Evolutionary conservation across 2,329 filamentous ascomycete species (phyloP).

Genomic region (Balansia obtecta): DNA sequence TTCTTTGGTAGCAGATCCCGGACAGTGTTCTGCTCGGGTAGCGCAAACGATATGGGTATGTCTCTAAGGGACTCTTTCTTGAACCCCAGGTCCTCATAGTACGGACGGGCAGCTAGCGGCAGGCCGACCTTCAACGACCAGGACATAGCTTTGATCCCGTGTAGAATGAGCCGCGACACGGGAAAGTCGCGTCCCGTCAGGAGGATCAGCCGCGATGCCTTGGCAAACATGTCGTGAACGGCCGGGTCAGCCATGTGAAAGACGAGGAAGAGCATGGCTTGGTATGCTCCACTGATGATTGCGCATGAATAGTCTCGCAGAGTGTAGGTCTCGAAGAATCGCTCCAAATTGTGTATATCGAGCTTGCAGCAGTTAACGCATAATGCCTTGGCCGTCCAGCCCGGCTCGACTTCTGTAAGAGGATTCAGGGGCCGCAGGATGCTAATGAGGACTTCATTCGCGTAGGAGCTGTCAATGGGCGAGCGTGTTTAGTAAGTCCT

Average conservation of each 20-base stretch:
- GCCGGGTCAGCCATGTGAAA: conserved; percentile 5
- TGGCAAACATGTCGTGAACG: conserved; percentile 7
- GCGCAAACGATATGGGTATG: conserved; percentile 9
- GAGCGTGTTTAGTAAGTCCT: neutral
- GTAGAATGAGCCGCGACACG: conserved; percentile 8
- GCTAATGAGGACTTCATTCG: conserved; percentile 8
- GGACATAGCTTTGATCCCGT: conserved; percentile 9
- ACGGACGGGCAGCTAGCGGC: conserved; percentile 4
- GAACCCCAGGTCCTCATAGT: conserved; percentile 5
- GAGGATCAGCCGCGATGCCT: conserved; percentile 5
- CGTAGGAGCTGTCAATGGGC: conserved; percentile 3
- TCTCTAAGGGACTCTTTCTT: conserved; percentile 6
- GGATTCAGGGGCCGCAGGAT: conserved; percentile 6
- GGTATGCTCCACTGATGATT: conserved; percentile 8
- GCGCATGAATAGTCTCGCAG: conserved; percentile 9
- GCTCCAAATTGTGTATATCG: conserved; percentile 5
- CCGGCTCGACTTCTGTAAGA: conserved; percentile 5
- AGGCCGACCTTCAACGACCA: conserved; percentile 7
- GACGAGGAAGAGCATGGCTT: conserved; percentile 6
- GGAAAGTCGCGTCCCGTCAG: conserved; percentile 6
- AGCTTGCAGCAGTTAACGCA: conserved; percentile 6
- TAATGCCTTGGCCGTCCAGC: conserved; percentile 4
- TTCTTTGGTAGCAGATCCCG: conserved; percentile 5
- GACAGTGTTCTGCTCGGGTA: conserved; percentile 8
- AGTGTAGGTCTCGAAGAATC: conserved; percentile 5